Evolutionary conservation across 2,329 filamentous ascomycete species (phyloP).

Genomic region (Myriosclerotinia curreyana): DNA sequence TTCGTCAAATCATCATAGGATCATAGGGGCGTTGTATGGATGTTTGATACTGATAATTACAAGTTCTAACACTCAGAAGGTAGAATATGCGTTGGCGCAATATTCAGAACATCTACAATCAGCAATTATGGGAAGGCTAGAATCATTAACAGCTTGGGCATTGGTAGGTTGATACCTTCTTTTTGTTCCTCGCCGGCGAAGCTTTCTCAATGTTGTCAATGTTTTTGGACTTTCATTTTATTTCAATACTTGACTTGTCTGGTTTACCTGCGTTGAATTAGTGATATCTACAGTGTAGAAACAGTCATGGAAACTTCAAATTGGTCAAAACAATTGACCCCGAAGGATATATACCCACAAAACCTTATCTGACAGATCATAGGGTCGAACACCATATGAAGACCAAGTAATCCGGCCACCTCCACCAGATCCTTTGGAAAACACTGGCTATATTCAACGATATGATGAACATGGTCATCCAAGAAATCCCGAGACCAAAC

Average conservation of each 20-base stretch:
- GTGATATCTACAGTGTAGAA: background rate
- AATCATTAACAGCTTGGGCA: constrained; percentile 33
- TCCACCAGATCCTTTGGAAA: constrained; percentile 21
- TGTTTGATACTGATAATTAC: background rate
- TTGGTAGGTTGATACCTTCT: constrained; percentile 28
- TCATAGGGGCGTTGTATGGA: no score
- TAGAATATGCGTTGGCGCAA: constrained; percentile 6
- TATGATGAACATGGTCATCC: constrained; percentile 39
- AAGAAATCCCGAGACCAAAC: constrained; percentile 38
- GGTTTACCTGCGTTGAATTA: no score
- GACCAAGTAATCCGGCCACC: constrained; percentile 33
- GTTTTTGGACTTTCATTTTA: background rate
- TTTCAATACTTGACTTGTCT: no score
- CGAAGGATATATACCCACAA: background rate
- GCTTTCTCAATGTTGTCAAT: background rate
- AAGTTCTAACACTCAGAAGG: background rate
- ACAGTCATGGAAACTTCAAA: background rate
- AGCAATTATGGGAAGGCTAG: constrained; percentile 26
- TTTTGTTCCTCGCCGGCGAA: background rate
- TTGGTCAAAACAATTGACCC: background rate
- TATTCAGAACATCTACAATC: background rate
- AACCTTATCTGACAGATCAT: background rate
- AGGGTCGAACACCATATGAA: constrained; percentile 40
- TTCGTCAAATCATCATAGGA: background rate
- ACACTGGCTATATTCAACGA: constrained; percentile 27